Evolutionary conservation across 768 basidiomycete species (phyloP).

Genomic region (Auriculariales sp.): DNA sequence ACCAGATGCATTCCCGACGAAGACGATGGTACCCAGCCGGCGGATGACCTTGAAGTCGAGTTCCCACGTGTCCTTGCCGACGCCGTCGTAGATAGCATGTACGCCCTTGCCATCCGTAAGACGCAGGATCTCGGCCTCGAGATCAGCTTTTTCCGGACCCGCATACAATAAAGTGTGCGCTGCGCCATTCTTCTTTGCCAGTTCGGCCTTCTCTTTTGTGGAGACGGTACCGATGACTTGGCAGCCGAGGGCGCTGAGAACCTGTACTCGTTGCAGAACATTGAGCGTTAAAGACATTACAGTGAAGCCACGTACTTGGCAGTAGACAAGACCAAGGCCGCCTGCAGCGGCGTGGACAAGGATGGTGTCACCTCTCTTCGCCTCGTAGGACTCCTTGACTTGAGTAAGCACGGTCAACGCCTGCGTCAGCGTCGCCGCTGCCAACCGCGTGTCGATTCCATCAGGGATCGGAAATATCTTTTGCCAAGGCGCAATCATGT

Average conservation of each 20-base stretch:
- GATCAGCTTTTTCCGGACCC: conserved; percentile 36
- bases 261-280: conserved; percentile 45
- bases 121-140: conserved; percentile 56
- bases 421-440: conserved; percentile 56
- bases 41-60: conserved; percentile 66
- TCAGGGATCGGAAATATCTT: conserved; percentile 51
- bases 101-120: conserved; percentile 71
- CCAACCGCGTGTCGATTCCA: conserved; percentile 39
- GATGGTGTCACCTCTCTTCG: conserved; percentile 65
- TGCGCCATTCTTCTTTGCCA: conserved; percentile 69
- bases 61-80: conserved; percentile 92
- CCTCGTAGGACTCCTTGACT: conserved; percentile 71
- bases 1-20: conserved; percentile 87
- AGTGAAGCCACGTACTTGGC: conserved; percentile 16
- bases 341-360: conserved; percentile 88
- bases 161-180: conserved; percentile 78
- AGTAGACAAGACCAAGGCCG: conserved; percentile 44
- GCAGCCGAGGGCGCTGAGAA: conserved; percentile 61
- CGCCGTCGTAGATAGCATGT: conserved; percentile 83
- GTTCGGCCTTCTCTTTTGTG: conserved; percentile 62
- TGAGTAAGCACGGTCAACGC: conserved; percentile 56
- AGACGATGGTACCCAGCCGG: conserved; percentile 81
- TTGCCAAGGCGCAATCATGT: conserved; percentile 51
- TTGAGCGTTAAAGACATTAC: background rate
- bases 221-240: conserved; percentile 91